Percentiles rank a stretch among this genome's conserved stretches.
These are phyloP conservation scores for Ascochyta pisi DNA, from an alignment of 2,329 filamentous ascomycete species.

Conservation along the genomic window DNA sequence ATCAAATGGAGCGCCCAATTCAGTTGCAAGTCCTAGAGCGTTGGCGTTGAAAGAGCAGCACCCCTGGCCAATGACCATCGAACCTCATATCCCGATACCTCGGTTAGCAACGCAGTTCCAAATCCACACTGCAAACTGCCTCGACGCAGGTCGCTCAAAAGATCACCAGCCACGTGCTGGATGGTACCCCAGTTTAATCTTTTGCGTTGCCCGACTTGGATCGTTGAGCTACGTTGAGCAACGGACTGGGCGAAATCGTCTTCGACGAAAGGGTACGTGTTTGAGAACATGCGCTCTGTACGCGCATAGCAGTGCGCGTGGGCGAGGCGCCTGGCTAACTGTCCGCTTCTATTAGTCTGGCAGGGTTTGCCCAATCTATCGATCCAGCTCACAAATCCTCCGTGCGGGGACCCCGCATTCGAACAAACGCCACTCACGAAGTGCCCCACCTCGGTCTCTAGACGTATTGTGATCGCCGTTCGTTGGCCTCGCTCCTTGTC, in stretches of 20 bases:
- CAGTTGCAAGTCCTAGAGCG: neutral
- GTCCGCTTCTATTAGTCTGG: neutral
- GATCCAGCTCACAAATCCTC: neutral
- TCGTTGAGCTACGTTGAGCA: neutral
- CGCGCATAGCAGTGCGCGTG: neutral
- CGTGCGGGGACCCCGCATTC: constrained; percentile 13
- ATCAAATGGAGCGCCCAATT: neutral
- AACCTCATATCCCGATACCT: neutral
- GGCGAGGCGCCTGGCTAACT: neutral
- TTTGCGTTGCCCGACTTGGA: neutral
- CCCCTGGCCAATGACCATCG: constrained; percentile 1
- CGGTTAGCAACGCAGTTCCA: neutral
- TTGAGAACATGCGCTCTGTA: neutral
- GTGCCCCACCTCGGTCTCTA: constrained; percentile 2
- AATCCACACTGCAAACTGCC: neutral
- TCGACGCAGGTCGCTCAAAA: neutral
- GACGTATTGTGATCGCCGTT: constrained; percentile 1
- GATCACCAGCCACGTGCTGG: neutral
- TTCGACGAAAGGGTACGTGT: too few species aligned
- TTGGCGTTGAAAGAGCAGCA: neutral
- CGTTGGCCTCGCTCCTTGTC: constrained; percentile 4
- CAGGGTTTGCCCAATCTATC: neutral
- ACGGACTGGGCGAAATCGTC: neutral
- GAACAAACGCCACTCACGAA: constrained; percentile 5
- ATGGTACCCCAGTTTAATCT: neutral